Conservation (phyloP, 2,329 filamentous ascomycete genomes). For the Aspergillus clavatus region DNA sequence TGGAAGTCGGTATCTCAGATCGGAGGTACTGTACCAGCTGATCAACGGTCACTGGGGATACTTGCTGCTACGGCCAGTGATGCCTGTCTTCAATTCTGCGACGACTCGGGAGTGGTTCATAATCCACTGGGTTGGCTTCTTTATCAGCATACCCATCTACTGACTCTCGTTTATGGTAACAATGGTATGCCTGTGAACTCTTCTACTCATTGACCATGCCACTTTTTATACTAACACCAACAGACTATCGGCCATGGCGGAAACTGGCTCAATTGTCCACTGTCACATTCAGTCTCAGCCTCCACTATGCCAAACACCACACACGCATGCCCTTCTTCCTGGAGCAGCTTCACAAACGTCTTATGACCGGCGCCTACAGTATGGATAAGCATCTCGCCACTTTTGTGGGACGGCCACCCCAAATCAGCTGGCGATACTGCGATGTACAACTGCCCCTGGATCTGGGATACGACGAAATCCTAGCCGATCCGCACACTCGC, state of each 20-base stretch:
- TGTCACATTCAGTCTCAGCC: slow-evolving; percentile 42
- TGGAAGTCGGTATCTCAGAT: slow-evolving; percentile 2
- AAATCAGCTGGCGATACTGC: slow-evolving; percentile 20
- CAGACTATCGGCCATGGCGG: slow-evolving; percentile 43
- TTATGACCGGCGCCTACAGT: slow-evolving; percentile 24
- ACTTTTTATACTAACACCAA: neutral
- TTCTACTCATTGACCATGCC: neutral
- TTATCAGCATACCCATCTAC: slow-evolving; percentile 17
- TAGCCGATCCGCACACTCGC: neutral
- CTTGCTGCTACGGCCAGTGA: slow-evolving; percentile 25
- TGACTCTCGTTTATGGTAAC: slow-evolving; percentile 23
- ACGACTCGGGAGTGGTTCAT: slow-evolving; percentile 19
- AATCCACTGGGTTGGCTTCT: slow-evolving; percentile 28
- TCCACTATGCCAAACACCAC: slow-evolving; percentile 34
- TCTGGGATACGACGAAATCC: slow-evolving; percentile 19
- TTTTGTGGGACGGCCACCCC: slow-evolving; percentile 24
- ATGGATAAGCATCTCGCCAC: slow-evolving; percentile 28
- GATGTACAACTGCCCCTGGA: slow-evolving; percentile 23
- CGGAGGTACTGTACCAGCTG: slow-evolving; percentile 6
- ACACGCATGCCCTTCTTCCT: slow-evolving; percentile 15
- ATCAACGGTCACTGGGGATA: slow-evolving; percentile 9
- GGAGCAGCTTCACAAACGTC: slow-evolving; percentile 22
- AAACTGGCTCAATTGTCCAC: slow-evolving; percentile 43
- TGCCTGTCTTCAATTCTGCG: slow-evolving; percentile 23
- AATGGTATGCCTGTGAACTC: slow-evolving; percentile 8